phyloP scores from a whole-genome alignment of 768 basidiomycete species.

The Boletus eberwhitei region DNA sequence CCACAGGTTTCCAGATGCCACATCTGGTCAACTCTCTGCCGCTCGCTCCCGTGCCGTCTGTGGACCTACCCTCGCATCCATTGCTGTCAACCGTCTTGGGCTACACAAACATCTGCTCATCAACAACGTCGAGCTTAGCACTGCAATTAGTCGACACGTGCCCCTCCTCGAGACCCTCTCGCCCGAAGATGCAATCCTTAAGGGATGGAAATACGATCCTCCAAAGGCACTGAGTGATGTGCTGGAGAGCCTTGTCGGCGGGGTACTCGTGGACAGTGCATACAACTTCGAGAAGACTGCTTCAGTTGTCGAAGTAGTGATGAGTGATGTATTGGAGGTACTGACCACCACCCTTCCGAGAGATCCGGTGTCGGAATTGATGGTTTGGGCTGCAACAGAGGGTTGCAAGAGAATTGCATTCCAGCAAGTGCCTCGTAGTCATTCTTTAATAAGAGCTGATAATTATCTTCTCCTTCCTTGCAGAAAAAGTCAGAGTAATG shows the following conservation, averaged over 20 bases:
- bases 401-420: slow-evolving; percentile 56
- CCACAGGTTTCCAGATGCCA: slow-evolving; percentile 63
- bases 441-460: slow-evolving; percentile 1
- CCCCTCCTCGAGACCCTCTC: slow-evolving; percentile 56
- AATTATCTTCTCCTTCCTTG: background rate
- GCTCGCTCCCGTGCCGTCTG: slow-evolving; percentile 72
- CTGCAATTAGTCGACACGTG: slow-evolving; percentile 58
- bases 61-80: slow-evolving; percentile 63
- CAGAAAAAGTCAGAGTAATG: slow-evolving; percentile 45
- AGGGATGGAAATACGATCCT: slow-evolving; percentile 80
- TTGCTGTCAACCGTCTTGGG: slow-evolving; percentile 61
- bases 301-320: slow-evolving; percentile 54
- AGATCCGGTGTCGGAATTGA: slow-evolving; percentile 73
- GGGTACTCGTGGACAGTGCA: slow-evolving; percentile 75
- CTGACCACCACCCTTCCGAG: slow-evolving; percentile 57
- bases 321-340: slow-evolving; percentile 62
- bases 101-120: slow-evolving; percentile 71
- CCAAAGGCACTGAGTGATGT: slow-evolving; percentile 85
- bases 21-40: slow-evolving; percentile 72
- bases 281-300: slow-evolving; percentile 70
- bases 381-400: slow-evolving; percentile 57
- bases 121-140: slow-evolving; percentile 64
- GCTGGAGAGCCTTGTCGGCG: slow-evolving; percentile 81
- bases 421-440: slow-evolving; percentile 35
- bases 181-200: slow-evolving; percentile 57